Conservation (phyloP, 352 stramenopile species). For the Globisporangium canariense region DNA sequence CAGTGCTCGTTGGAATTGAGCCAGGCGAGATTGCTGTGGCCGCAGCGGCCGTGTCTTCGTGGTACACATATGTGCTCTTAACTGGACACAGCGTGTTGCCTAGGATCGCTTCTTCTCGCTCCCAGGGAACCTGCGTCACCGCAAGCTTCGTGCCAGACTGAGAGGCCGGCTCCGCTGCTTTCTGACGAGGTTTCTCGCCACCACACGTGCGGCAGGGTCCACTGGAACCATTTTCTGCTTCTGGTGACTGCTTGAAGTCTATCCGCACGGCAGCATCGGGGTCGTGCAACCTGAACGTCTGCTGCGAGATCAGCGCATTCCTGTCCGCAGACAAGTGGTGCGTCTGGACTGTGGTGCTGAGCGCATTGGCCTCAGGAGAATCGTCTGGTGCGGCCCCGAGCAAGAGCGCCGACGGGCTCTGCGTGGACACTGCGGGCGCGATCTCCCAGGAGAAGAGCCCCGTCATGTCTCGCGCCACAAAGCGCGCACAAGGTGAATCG, state of each 20-base stretch:
- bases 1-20: not conserved
- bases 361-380: not conserved
- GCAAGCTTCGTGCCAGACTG: conserved; percentile 31
- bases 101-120: conserved; percentile 57
- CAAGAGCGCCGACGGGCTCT: not conserved
- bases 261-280: conserved; percentile 53
- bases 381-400: not conserved
- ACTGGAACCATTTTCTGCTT: conserved; percentile 23
- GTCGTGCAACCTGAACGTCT: conserved; percentile 38
- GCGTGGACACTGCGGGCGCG: conserved; percentile 28
- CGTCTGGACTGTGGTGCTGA: not conserved
- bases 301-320: conserved; percentile 12
- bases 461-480: conserved; percentile 84
- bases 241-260: conserved; percentile 44
- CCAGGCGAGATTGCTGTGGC: not conserved
- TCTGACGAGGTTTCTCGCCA: conserved; percentile 41
- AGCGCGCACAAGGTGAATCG: conserved; percentile 68
- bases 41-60: conserved; percentile 38
- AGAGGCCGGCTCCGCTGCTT: not conserved
- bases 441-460: conserved; percentile 86
- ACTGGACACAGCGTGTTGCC: conserved; percentile 62
- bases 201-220: conserved; percentile 49
- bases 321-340: not conserved
- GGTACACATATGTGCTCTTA: conserved; percentile 75
- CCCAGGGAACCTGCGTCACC: conserved; percentile 52